Conservation (phyloP, 345 rosid genomes). For the Schrenkiella parvula region DNA sequence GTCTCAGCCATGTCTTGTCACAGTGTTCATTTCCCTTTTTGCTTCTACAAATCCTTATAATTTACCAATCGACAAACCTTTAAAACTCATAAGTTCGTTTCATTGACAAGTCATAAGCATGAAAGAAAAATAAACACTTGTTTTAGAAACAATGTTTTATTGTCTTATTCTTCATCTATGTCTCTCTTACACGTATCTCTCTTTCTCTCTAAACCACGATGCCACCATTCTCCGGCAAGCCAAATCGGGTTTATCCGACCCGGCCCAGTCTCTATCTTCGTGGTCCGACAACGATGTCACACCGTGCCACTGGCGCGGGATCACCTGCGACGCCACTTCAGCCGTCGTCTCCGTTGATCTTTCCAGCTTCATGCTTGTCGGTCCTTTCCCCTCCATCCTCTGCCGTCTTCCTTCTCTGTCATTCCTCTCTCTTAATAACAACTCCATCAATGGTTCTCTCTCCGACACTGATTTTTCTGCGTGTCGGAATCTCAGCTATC, state of each 20-base stretch:
- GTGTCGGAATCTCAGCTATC: slow-evolving; percentile 45
- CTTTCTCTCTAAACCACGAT: slow-evolving; percentile 55
- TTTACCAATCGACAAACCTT: neutral
- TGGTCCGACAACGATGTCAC: slow-evolving; percentile 65
- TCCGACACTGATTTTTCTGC: slow-evolving; percentile 39
- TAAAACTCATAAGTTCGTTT: neutral
- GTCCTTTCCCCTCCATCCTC: slow-evolving; percentile 71
- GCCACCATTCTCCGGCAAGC: slow-evolving; percentile 70
- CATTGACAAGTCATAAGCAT: slow-evolving; percentile 3
- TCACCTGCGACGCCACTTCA: slow-evolving; percentile 48
- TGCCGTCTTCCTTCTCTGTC: slow-evolving; percentile 65
- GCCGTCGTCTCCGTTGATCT: slow-evolving; percentile 56
- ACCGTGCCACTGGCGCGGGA: slow-evolving; percentile 72
- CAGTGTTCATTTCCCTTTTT: slow-evolving; percentile 26
- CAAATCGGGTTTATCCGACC: slow-evolving; percentile 59
- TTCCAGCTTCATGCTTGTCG: slow-evolving; percentile 45
- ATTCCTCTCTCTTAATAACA: slow-evolving; percentile 43
- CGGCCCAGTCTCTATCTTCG: slow-evolving; percentile 44
- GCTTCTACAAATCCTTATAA: slow-evolving; percentile 24
- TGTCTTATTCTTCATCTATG: slow-evolving; percentile 31
- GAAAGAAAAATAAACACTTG: neutral
- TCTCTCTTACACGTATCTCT: slow-evolving; percentile 11
- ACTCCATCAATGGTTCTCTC: slow-evolving; percentile 62
- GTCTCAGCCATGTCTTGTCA: slow-evolving; percentile 25
- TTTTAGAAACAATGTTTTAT: slow-evolving; percentile 31